Evolutionary conservation across 75 land plant species (phyloP), one percentile per base, ranked within the genome.

Genomic region (Cupressus sempervirens): DNA sequence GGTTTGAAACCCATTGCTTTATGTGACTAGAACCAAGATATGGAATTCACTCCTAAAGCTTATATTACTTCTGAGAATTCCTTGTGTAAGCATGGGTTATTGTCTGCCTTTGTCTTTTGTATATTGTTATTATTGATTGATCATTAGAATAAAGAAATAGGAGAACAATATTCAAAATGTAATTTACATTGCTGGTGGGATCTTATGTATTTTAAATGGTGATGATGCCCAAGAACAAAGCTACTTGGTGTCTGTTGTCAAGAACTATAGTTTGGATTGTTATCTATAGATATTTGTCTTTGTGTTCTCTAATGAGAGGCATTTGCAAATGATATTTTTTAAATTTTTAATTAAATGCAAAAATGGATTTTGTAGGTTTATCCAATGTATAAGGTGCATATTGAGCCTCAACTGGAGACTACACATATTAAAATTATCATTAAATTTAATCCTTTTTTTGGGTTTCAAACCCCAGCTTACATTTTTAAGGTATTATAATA

Each of bases 391-490:
- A 89, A 89, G 82, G 90, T 76, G 6, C 88, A 84, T 70, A 89
- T 89, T 58, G 90, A 89, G 53, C 90, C 90, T 52, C 90, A 89
- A 48, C 62, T 89, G 53, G 80, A 87, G 76, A 74, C 90, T 50
- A 86, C 90, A 18, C 90, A 89, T 53, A 89, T 89, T 32, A 89
- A 88, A 83, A 89, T 89, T 76, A 35, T 87, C 26, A 89, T 87
- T 67, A 89, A 89, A 65, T 89, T 89, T 80, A 89, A 89, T 54
- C 90, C 90, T 50, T 89, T 89, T 83, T 84, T 86, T 84, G 90
- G 90, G 43, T 88, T 89, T 62, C 90, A 89, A 84, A 87, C 81
- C 15, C 85, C 90, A 34, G 84, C 86, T 26, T 89, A 89, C 76
- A 89, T 84, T 81, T 41, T 89, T 53, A 89, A 89, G 90, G 90